Percentiles rank a stretch among this genome's conserved stretches.
These are phyloP conservation scores for Phaeosphaeria sp. DNA, from an alignment of 2,329 filamentous ascomycete species.

Conservation along the genomic window DNA sequence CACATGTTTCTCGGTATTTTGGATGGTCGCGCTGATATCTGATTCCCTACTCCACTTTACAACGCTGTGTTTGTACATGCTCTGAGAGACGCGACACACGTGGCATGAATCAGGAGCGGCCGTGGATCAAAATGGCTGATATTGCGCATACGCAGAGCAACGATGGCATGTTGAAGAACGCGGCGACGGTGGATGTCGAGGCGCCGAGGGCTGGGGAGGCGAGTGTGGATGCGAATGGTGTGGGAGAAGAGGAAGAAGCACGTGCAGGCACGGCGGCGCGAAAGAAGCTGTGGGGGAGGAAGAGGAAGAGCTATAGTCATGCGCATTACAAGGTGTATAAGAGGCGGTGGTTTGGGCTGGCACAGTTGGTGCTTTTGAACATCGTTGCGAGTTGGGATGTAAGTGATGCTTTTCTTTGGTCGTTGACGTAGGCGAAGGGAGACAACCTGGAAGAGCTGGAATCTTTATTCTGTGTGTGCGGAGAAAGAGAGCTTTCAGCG, in stretches of 20 bases:
- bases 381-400: conserved; percentile 96
- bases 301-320: conserved; percentile 35
- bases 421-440: not conserved
- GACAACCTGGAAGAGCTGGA: too few species aligned
- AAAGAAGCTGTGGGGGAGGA: conserved; percentile 5
- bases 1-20: not conserved
- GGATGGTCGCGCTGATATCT: not conserved
- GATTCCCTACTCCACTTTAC: not conserved
- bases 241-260: conserved; percentile 4
- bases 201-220: conserved; percentile 1
- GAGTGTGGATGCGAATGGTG: conserved; percentile 4
- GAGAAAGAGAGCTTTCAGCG: not conserved
- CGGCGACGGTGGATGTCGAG: conserved; percentile 7
- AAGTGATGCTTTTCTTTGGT: conserved; percentile 52
- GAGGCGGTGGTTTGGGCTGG: conserved; percentile 85
- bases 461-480: too few species aligned
- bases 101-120: conserved; percentile 5
- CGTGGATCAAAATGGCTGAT: conserved; percentile 31
- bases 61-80: not conserved
- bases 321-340: conserved; percentile 69
- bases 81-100: not conserved
- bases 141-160: conserved; percentile 15
- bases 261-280: conserved; percentile 4
- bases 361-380: conserved; percentile 85
- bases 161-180: conserved; percentile 20